Evolutionary conservation across 192 early-diverging fungal genomes (phyloP), one percentile per base, ranked within the genome.

Genomic region (Coemansia sp.): DNA sequence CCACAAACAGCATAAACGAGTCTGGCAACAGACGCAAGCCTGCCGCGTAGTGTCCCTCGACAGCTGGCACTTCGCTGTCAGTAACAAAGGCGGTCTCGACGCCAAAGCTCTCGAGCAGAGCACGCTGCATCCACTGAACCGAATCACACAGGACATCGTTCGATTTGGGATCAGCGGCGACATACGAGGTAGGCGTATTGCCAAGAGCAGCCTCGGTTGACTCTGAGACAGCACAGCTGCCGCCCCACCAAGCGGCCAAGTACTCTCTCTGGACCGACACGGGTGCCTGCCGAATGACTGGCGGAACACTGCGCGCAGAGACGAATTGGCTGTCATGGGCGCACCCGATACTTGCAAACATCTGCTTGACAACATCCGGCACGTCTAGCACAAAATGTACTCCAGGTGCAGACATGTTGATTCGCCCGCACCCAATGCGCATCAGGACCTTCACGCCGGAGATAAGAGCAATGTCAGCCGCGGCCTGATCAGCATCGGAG

Each of bases 211-310:
- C 43, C 19, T 53, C 40, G 6, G 33, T 13, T 9, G 26, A 21
- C 53, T 8, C 60, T 4, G 32, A 46, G 35, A 19, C 19, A 3
- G 35, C 39, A 14, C 52, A 13, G 32, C 39, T 44, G 39, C 72
- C 35, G 53, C 83, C 83, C 75, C 75, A 80, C 83, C 83, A 85
- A 1, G 83, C 77, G 1, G 83, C 83, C 16, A 85, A 57, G 32
- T 73, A 85, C 65, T 85, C 83, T 60, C 83, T 78, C 70, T 73
- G 75, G 42, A 85, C 83, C 3, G 79, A 76, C 13, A 14, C 38
- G 2, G 79, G 79, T 1, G 79, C 79, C 23, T 49, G 23, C 4
- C 32, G 26, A 35, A 82, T 61, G 8, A 10, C 39, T 6, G 14
- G 33, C 3, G 62, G 65, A 1, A 53, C 59, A 17, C 14, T 46